Evolutionary conservation across 1,284 basidiomycete genomes (phyloP).

Genomic region (Puccinia novopanici): DNA sequence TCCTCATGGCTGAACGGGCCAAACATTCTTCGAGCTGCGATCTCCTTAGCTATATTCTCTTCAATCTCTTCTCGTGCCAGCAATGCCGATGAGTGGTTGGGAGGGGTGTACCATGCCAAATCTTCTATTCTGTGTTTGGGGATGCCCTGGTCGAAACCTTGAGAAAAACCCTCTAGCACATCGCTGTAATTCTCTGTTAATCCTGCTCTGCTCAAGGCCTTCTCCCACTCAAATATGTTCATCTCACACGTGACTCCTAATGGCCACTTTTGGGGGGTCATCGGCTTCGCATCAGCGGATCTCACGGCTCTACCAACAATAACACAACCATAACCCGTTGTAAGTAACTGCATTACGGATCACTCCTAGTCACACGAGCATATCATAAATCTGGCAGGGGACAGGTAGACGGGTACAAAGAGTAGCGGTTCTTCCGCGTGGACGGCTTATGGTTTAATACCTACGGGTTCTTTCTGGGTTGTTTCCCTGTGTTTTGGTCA

Average conservation of each 20-base stretch:
- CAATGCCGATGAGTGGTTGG: background rate
- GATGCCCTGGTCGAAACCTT: constrained; percentile 4
- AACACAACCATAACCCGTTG: no score
- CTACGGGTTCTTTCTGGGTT: no score
- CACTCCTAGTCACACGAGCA: no score
- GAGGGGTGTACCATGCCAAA: background rate
- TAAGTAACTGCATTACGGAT: no score
- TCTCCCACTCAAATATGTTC: background rate
- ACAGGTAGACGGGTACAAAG: no score
- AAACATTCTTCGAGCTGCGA: background rate
- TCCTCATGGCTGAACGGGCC: constrained; percentile 10
- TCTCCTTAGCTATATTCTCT: background rate
- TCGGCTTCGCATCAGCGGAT: no score
- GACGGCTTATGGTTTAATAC: no score
- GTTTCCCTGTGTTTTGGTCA: no score
- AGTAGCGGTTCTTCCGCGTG: no score
- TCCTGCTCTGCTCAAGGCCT: background rate
- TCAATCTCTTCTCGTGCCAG: background rate
- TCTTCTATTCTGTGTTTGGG: background rate
- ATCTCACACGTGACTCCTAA: background rate
- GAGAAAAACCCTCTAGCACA: background rate
- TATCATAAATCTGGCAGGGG: no score
- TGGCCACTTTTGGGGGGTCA: background rate
- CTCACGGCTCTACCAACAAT: no score
- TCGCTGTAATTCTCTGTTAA: background rate